Evolutionary conservation across 2,329 filamentous ascomycete species (phyloP).

Genomic region (Cladophialophora immunda): DNA sequence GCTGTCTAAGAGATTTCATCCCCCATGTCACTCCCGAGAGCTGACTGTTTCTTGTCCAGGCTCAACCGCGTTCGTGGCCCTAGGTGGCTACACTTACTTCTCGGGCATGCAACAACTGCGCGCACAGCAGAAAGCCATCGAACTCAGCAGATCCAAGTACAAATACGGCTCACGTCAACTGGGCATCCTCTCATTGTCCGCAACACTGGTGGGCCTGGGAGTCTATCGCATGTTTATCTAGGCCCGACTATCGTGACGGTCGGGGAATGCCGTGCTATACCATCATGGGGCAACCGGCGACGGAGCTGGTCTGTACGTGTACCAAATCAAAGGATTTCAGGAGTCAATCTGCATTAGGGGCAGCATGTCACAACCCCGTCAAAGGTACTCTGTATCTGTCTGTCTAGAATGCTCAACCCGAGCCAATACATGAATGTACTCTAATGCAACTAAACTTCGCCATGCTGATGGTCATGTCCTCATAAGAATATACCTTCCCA

Average conservation of each 20-base stretch:
- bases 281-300: not conserved
- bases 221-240: constrained; percentile 72
- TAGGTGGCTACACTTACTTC: constrained; percentile 79
- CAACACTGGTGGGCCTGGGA: constrained; percentile 73
- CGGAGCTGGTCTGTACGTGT: not conserved
- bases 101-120: constrained; percentile 77
- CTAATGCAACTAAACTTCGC: constrained; percentile 33
- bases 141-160: constrained; percentile 74
- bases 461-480: constrained; percentile 37
- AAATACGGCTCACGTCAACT: constrained; percentile 75
- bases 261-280: not conserved
- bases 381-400: not conserved
- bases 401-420: constrained; percentile 21
- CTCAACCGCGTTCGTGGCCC: constrained; percentile 76
- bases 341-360: constrained; percentile 14
- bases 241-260: constrained; percentile 34
- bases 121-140: constrained; percentile 67
- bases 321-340: not conserved
- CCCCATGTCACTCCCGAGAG: not conserved
- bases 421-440: constrained; percentile 24
- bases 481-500: constrained; percentile 26
- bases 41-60: constrained; percentile 57
- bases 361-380: not conserved
- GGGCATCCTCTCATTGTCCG: constrained; percentile 73
- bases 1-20: constrained; percentile 40